Conservation (phyloP, 192 early-diverging fungal genomes). For the Podila epigama region DNA sequence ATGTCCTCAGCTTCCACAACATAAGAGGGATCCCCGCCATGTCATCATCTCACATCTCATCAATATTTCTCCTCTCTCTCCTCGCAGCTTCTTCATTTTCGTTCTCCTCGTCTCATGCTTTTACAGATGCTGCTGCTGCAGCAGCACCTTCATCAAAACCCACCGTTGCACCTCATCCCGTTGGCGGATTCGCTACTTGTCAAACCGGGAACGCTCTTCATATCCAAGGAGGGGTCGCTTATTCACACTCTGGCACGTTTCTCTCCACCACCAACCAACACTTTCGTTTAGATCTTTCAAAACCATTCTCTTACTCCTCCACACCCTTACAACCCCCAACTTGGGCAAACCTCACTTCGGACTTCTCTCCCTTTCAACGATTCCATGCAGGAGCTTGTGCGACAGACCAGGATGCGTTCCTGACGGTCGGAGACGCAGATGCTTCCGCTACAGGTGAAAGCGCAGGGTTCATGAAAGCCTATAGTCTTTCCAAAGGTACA, state of each 20-base stretch:
- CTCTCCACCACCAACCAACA: constrained; percentile 40
- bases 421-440: constrained; percentile 36
- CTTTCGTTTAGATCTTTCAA: constrained; percentile 37
- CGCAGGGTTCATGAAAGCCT: constrained; percentile 32
- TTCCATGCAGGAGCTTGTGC: constrained; percentile 39
- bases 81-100: background rate
- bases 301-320: constrained; percentile 13
- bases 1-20: too few relatives aligned
- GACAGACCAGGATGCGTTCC: constrained; percentile 10
- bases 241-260: constrained; percentile 2
- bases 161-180: constrained; percentile 11
- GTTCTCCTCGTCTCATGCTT: background rate
- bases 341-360: constrained; percentile 38
- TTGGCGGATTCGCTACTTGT: constrained; percentile 44
- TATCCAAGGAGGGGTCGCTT: constrained; percentile 41
- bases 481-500: constrained; percentile 26
- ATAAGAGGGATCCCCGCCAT: too few relatives aligned
- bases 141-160: background rate
- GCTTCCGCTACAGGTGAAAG: background rate
- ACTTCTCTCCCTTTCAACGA: constrained; percentile 32
- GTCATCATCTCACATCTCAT: too few relatives aligned
- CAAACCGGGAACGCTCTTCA: constrained; percentile 23
- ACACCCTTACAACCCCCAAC: constrained; percentile 2
- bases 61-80: background rate
- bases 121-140: too few relatives aligned